phyloP scores from a whole-genome alignment of 495 filamentous ascomycete genomes.

The Penicillium flavigenum region DNA sequence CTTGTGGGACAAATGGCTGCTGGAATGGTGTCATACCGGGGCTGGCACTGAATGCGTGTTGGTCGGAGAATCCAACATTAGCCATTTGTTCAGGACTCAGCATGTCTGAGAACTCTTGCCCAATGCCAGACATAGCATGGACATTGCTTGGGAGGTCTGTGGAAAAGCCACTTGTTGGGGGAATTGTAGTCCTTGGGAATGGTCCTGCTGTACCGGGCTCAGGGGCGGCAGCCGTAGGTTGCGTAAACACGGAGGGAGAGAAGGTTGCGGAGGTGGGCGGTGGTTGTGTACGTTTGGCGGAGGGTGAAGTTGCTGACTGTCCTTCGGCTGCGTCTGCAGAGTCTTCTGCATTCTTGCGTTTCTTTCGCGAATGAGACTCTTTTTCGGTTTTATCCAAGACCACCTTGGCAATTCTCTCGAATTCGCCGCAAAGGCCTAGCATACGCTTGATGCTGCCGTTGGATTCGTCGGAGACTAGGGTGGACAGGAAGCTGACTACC shows the following conservation, averaged over 20 bases:
- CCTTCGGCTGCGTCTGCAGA: constrained; percentile 21
- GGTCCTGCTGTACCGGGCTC: constrained; percentile 30
- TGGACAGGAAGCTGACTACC: constrained; percentile 85
- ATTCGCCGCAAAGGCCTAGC: constrained; percentile 89
- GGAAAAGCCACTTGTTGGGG: constrained; percentile 27
- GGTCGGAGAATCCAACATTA: constrained; percentile 45
- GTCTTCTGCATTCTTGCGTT: constrained; percentile 65
- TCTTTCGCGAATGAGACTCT: constrained; percentile 71
- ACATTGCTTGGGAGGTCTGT: constrained; percentile 31
- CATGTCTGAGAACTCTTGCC: constrained; percentile 42
- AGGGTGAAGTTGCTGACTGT: constrained; percentile 28
- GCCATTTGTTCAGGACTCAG: constrained; percentile 43
- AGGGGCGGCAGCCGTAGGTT: constrained; percentile 27
- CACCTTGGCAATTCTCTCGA: constrained; percentile 89
- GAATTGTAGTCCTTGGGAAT: constrained; percentile 36
- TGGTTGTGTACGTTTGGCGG: constrained; percentile 26
- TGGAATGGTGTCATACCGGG: constrained; percentile 62
- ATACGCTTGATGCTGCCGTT: constrained; percentile 88
- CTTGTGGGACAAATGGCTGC: constrained; percentile 93
- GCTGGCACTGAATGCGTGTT: constrained; percentile 37
- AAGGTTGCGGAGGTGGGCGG: constrained; percentile 34
- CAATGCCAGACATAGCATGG: constrained; percentile 34
- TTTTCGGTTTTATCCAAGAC: constrained; percentile 89
- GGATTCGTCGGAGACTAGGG: constrained; percentile 71
- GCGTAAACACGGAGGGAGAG: constrained; percentile 35